A percentile compares a stretch with the other conserved stretches of the same genome.
These are phyloP conservation scores for Senecio squalidus DNA, from an alignment of 140 eudicot species.

Conservation along the genomic window DNA sequence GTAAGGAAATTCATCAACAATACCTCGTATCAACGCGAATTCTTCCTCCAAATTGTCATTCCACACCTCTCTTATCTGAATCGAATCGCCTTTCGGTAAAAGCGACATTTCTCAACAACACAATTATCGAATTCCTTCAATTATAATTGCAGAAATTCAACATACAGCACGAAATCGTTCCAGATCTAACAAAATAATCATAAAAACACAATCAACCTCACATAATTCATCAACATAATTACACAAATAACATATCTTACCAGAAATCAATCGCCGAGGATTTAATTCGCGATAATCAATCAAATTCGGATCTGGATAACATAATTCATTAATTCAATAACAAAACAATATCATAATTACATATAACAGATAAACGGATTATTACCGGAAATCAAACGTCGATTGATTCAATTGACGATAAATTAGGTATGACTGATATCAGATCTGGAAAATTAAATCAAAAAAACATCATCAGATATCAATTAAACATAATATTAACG, in stretches of 20 bases:
- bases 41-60: constrained; percentile 64
- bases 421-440: too few relatives aligned
- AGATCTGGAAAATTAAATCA: too few relatives aligned
- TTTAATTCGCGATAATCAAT: too few relatives aligned
- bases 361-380: too few relatives aligned
- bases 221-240: not conserved
- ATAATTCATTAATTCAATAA: not conserved
- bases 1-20: constrained; percentile 63
- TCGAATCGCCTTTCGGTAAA: constrained; percentile 50
- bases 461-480: too few relatives aligned
- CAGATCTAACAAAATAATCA: not conserved
- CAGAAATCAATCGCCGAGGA: constrained; percentile 14
- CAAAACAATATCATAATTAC: too few relatives aligned
- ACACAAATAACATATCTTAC: not conserved
- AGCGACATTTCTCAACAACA: constrained; percentile 66
- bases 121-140: not conserved
- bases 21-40: constrained; percentile 47
- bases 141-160: not conserved
- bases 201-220: not conserved
- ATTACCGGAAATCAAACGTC: constrained; percentile 19
- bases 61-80: constrained; percentile 82
- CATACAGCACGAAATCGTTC: constrained; percentile 14
- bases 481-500: too few relatives aligned
- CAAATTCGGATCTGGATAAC: not conserved
- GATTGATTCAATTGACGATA: not conserved